Percentiles rank a stretch among this genome's conserved stretches.
phyloP scores from a whole-genome alignment of 495 filamentous ascomycete genomes.

The Neurospora sp. region DNA sequence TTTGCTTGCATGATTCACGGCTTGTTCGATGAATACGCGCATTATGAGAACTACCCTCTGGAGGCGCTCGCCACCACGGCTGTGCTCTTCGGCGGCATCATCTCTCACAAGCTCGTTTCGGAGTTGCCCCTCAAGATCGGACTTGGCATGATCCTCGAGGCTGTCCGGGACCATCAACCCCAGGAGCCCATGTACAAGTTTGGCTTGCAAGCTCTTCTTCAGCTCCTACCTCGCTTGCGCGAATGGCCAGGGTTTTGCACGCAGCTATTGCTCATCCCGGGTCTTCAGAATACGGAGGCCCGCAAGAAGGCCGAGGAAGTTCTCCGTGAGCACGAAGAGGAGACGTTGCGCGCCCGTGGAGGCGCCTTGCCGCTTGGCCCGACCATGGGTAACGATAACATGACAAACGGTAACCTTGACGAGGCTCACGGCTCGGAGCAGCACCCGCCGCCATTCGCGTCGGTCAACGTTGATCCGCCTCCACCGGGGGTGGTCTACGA shows the following conservation, averaged over 20 bases:
- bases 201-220: constrained; percentile 88
- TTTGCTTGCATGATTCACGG: constrained; percentile 99
- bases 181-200: constrained; percentile 96
- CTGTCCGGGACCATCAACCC: constrained; percentile 70
- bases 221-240: constrained; percentile 67
- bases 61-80: constrained; percentile 91
- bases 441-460: constrained; percentile 52
- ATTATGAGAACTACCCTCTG: constrained; percentile 87
- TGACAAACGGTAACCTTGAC: constrained; percentile 59
- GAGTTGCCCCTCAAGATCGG: constrained; percentile 85
- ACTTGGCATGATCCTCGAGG: constrained; percentile 90
- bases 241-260: constrained; percentile 91
- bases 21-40: constrained; percentile 92
- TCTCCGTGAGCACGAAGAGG: constrained; percentile 51
- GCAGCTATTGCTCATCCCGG: constrained; percentile 67
- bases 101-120: constrained; percentile 81
- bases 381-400: constrained; percentile 7
- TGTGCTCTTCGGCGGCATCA: constrained; percentile 93
- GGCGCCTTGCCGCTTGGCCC: constrained; percentile 9
- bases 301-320: constrained; percentile 75
- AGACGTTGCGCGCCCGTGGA: constrained; percentile 35
- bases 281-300: constrained; percentile 73
- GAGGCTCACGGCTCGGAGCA: constrained; percentile 45
- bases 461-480: constrained; percentile 63
- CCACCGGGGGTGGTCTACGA: constrained; percentile 51